Percentiles rank a stretch among this genome's conserved stretches.
Evolutionary conservation across 2,329 filamentous ascomycete species (phyloP).

Genomic region (Colletotrichum orchidophilum): DNA sequence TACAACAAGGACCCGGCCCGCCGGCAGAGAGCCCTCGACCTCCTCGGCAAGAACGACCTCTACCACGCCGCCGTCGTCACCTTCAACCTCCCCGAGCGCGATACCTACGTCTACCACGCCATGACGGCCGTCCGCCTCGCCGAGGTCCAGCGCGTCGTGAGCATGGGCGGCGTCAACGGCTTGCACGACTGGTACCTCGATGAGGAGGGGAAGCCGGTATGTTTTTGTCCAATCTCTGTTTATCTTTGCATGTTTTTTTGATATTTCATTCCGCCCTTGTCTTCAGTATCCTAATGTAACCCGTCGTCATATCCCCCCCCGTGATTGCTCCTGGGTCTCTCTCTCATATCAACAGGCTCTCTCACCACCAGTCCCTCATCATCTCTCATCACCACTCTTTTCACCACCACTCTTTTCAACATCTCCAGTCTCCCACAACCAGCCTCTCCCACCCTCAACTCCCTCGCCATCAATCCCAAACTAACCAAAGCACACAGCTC

Average conservation of each 20-base stretch:
- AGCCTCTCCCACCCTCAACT: not conserved
- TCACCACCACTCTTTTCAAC: no score
- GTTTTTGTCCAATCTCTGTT: slow-evolving; percentile 21
- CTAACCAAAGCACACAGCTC: slow-evolving; percentile 40
- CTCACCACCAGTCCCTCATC: not conserved
- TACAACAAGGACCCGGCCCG: slow-evolving; percentile 50
- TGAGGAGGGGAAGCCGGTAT: slow-evolving; percentile 46
- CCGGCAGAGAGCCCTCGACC: slow-evolving; percentile 47
- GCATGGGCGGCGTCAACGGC: slow-evolving; percentile 53
- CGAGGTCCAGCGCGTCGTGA: slow-evolving; percentile 58
- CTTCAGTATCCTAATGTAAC: not conserved
- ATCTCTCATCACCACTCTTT: not conserved
- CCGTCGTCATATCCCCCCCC: not conserved
- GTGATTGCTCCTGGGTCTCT: no score
- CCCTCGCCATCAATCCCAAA: slow-evolving; percentile 6
- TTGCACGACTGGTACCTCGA: slow-evolving; percentile 60
- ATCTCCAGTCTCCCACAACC: no score
- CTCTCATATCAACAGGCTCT: no score
- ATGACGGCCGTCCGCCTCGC: slow-evolving; percentile 58
- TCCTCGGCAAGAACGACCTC: slow-evolving; percentile 53
- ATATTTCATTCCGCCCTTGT: no score
- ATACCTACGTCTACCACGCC: slow-evolving; percentile 62
- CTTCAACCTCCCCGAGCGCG: slow-evolving; percentile 54
- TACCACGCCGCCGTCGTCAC: slow-evolving; percentile 54
- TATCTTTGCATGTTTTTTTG: not conserved